A percentile compares a stretch with the other conserved stretches of the same genome.
Evolutionary conservation across 2,329 filamentous ascomycete genomes (phyloP).

Genomic region (Colletotrichum sp.): DNA sequence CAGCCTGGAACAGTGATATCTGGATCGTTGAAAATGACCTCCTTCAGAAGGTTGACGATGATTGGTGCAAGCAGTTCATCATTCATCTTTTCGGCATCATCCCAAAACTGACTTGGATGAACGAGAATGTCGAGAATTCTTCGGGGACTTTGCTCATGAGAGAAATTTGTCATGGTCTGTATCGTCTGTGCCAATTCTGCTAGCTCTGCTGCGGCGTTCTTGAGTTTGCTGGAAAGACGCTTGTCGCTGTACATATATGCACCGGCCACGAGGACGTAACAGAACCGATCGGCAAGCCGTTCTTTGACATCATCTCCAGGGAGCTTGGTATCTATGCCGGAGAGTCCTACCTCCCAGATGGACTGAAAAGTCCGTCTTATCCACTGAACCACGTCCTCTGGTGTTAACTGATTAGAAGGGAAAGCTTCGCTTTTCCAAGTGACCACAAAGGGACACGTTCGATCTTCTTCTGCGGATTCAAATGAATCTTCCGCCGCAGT

Average conservation of each 20-base stretch:
- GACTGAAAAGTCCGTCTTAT: neutral
- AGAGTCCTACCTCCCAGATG: neutral
- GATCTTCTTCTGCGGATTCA: neutral
- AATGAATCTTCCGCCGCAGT: neutral
- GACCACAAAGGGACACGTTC: neutral
- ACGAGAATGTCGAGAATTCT: neutral
- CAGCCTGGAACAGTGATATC: neutral
- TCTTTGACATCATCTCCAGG: neutral
- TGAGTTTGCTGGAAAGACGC: neutral
- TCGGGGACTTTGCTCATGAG: neutral
- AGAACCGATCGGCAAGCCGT: neutral
- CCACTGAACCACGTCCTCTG: neutral
- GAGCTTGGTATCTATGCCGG: accelerated
- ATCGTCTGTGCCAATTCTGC: neutral
- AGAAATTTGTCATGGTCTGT: accelerated
- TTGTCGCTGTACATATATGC: neutral
- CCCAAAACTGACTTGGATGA: neutral
- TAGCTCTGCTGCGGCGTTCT: neutral
- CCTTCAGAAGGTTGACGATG: neutral
- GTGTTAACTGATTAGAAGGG: too few relatives aligned
- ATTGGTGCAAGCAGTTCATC: neutral
- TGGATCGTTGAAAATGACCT: neutral
- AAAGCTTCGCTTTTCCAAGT: neutral
- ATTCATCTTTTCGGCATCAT: neutral
- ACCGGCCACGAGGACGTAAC: neutral